phyloP scores from a whole-genome alignment of 192 early-diverging fungal species.

The Haplosporangium gracile region DNA sequence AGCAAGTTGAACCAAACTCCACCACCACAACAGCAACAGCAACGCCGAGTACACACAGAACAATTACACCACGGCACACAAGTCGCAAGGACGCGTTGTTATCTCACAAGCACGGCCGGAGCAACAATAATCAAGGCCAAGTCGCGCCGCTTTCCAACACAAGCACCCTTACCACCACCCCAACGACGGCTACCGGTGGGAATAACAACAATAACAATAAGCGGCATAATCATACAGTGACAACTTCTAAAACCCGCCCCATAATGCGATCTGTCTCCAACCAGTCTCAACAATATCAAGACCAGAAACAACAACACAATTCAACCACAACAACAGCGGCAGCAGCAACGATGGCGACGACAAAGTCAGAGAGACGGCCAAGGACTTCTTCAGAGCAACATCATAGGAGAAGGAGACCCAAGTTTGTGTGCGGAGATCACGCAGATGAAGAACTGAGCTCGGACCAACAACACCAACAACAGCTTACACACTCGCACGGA shows the following conservation, averaged over 20 bases:
- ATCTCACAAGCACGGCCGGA: background rate
- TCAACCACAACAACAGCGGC: background rate
- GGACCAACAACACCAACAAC: background rate
- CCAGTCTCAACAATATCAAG: conserved; percentile 2
- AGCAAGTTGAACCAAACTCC: background rate
- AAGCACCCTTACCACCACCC: background rate
- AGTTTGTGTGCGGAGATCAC: conserved; percentile 33
- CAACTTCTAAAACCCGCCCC: conserved; percentile 8
- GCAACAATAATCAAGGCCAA: background rate
- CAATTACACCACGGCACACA: background rate
- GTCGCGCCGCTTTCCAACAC: background rate
- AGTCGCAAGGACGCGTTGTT: background rate
- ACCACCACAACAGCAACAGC: background rate
- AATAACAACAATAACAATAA: background rate
- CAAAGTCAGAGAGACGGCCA: background rate
- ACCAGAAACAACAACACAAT: background rate
- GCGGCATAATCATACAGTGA: conserved; percentile 19
- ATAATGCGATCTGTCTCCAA: conserved; percentile 19
- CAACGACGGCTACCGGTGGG: background rate
- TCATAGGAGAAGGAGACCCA: conserved; percentile 16
- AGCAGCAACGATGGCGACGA: background rate
- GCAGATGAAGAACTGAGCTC: conserved; percentile 11
- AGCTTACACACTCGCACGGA: no score
- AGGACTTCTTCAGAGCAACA: background rate
- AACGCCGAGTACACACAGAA: background rate